These are phyloP conservation scores for Lactifluus volemus DNA, from an alignment of 768 basidiomycete genomes.

Conservation along the genomic window DNA sequence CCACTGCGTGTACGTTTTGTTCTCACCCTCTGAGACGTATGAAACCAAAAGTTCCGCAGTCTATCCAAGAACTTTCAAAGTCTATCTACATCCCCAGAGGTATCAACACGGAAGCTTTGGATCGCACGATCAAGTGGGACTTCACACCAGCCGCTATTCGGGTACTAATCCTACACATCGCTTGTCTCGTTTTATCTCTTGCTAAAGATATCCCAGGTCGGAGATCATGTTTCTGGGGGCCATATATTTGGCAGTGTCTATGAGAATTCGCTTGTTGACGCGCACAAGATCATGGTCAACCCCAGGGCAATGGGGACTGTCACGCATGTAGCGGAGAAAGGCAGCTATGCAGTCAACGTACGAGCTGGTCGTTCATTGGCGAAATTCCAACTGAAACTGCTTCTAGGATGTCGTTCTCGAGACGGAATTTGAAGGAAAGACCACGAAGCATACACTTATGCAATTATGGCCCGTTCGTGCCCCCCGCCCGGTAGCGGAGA, in stretches of 20 bases:
- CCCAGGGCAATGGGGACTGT: constrained; percentile 94
- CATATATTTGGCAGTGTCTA: constrained; percentile 94
- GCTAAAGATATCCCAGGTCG: constrained; percentile 44
- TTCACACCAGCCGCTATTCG: constrained; percentile 80
- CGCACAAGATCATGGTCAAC: constrained; percentile 95
- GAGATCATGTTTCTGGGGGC: constrained; percentile 95
- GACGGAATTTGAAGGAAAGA: constrained; percentile 96
- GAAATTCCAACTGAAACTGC: not conserved
- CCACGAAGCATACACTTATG: constrained; percentile 90
- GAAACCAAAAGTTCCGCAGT: constrained; percentile 30
- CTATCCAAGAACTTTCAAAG: constrained; percentile 93
- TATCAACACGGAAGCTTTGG: constrained; percentile 94
- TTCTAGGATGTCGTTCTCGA: constrained; percentile 86
- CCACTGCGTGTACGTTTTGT: constrained; percentile 63
- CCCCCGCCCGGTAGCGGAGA: constrained; percentile 92
- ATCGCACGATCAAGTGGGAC: constrained; percentile 87
- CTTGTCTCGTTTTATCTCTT: not conserved
- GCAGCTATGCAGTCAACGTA: constrained; percentile 86
- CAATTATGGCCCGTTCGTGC: constrained; percentile 99
- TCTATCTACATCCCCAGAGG: constrained; percentile 99
- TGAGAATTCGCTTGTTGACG: constrained; percentile 93
- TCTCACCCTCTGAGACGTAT: constrained; percentile 1
- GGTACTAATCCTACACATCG: constrained; percentile 30
- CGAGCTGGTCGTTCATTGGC: constrained; percentile 6
- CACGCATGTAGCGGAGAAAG: constrained; percentile 88